A percentile compares a stretch with the other conserved stretches of the same genome.
Conservation (phyloP, 257 asterid genomes). For the Eucommia ulmoides region DNA sequence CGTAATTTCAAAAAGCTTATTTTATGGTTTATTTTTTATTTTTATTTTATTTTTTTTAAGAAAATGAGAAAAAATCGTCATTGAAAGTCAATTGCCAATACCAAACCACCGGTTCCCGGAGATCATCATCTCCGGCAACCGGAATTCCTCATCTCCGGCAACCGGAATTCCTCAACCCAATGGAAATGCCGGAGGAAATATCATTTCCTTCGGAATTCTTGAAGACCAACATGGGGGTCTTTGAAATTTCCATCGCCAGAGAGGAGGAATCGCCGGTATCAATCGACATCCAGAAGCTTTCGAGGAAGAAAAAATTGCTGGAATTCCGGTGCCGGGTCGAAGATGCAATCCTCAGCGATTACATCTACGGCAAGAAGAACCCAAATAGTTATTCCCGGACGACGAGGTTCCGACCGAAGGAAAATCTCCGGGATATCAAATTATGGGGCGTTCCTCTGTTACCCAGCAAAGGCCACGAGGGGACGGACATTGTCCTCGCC, state of each 20-base stretch:
- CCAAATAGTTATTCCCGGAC: conserved; percentile 1
- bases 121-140: no score
- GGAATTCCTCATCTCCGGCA: no score
- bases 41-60: no score
- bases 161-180: no score
- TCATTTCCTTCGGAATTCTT: neutral
- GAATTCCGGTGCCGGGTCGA: conserved; percentile 50
- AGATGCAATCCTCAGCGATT: conserved; percentile 43
- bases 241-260: conserved; percentile 8
- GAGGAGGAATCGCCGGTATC: conserved; percentile 3
- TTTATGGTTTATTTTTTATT: no score
- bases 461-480: conserved; percentile 35
- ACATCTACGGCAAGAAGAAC: conserved; percentile 20
- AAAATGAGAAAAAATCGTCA: no score
- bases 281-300: conserved; percentile 17
- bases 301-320: conserved; percentile 24
- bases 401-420: neutral
- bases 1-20: no score
- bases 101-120: no score
- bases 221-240: neutral
- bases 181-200: no score
- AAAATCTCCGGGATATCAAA: conserved; percentile 14
- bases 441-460: conserved; percentile 77
- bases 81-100: no score
- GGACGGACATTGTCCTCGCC: conserved; percentile 36